phyloP scores from a whole-genome alignment of 495 filamentous ascomycete genomes.

The Usnea hakonensis region DNA sequence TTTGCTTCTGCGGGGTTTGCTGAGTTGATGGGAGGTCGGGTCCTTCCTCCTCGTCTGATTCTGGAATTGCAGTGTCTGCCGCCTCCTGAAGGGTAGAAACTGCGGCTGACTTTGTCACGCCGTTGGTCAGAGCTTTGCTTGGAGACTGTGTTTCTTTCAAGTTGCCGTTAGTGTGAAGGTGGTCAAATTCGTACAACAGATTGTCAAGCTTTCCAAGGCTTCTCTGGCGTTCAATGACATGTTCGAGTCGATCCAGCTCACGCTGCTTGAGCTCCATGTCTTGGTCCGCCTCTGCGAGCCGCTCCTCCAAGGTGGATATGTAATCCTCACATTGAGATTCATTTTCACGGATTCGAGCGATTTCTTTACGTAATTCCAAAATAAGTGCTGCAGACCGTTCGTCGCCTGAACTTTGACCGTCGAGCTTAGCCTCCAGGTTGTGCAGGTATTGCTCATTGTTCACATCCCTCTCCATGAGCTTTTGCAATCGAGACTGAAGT shows the following conservation, averaged over 20 bases:
- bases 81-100: conserved; percentile 41
- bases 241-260: conserved; percentile 87
- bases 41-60: conserved; percentile 41
- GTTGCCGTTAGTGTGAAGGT: conserved; percentile 57
- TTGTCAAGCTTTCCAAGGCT: conserved; percentile 92
- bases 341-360: conserved; percentile 80
- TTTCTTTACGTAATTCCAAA: conserved; percentile 82
- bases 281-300: conserved; percentile 90
- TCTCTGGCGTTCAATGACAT: conserved; percentile 90
- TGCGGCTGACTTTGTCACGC: conserved; percentile 14
- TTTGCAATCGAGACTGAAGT: conserved; percentile 78
- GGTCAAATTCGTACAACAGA: conserved; percentile 81
- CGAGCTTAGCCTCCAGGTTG: conserved; percentile 81
- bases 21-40: neutral
- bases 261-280: conserved; percentile 95
- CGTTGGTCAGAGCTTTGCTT: conserved; percentile 20
- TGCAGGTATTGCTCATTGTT: conserved; percentile 87
- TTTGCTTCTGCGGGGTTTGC: conserved; percentile 7
- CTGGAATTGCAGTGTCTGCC: conserved; percentile 45
- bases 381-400: conserved; percentile 84
- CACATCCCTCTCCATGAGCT: conserved; percentile 79
- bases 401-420: conserved; percentile 83
- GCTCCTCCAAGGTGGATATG: conserved; percentile 93
- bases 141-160: conserved; percentile 27
- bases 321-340: conserved; percentile 89